Conservation (phyloP, 2,329 filamentous ascomycete species). For the Cladorrhinum sp. region DNA sequence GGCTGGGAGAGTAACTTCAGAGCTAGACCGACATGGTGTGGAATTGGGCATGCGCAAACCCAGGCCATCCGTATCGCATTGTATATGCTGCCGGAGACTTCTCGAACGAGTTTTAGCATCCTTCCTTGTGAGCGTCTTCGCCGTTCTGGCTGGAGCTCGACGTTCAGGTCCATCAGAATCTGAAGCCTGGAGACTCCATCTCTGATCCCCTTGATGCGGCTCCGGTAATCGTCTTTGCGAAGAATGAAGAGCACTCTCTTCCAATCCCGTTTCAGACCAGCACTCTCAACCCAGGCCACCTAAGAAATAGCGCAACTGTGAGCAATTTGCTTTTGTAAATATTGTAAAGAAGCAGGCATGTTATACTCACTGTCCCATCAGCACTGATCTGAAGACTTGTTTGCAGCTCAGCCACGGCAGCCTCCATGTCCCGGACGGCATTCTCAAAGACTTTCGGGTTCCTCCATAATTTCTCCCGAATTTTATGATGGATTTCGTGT, state of each 20-base stretch:
- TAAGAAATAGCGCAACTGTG: neutral
- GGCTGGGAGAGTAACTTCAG: slow-evolving; percentile 13
- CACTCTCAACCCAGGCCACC: neutral
- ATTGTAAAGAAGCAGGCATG: no score
- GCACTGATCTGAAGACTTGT: slow-evolving; percentile 2
- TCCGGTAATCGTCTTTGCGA: slow-evolving; percentile 8
- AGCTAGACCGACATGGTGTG: slow-evolving; percentile 24
- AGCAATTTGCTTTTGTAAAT: no score
- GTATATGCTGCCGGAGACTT: slow-evolving; percentile 25
- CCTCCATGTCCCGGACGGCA: slow-evolving; percentile 24
- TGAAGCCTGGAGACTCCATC: slow-evolving; percentile 27
- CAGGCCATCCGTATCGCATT: slow-evolving; percentile 21
- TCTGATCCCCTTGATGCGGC: slow-evolving; percentile 16
- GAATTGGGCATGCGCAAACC: slow-evolving; percentile 22
- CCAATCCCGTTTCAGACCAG: slow-evolving; percentile 12
- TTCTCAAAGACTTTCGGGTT: slow-evolving; percentile 27
- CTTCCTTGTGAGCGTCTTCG: slow-evolving; percentile 21
- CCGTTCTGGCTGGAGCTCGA: slow-evolving; percentile 25
- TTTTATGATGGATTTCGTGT: slow-evolving; percentile 15
- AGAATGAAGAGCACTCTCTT: slow-evolving; percentile 19
- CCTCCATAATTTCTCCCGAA: slow-evolving; percentile 27
- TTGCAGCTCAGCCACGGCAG: slow-evolving; percentile 25
- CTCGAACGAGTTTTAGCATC: slow-evolving; percentile 21
- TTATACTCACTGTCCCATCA: slow-evolving; percentile 10
- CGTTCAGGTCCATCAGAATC: slow-evolving; percentile 20